Evolutionary conservation across 1,284 basidiomycete genomes (phyloP), one percentile per base, ranked within the genome.

Genomic region (Meripilus lineatus): DNA sequence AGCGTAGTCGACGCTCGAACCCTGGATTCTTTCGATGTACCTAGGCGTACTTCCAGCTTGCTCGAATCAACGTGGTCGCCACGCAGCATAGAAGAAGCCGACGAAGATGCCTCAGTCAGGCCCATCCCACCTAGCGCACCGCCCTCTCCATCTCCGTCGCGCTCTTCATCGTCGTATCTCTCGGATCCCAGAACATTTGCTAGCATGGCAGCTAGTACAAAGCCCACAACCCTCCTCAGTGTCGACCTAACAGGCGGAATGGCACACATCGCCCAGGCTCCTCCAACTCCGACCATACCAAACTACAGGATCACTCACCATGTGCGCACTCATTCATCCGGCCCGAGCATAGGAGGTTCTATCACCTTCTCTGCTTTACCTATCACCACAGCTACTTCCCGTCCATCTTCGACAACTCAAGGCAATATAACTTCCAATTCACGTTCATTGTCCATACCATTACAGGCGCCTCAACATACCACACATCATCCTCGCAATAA

Each of bases 401-500:
- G 71, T 33, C 69, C 74, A 3, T 63, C 70, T 8, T 72, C 72
- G 14, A 63, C 69, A 10, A 52, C 40, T 38, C 55, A 54, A n/a
- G 51, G 47, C 21, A 48, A 42, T 18, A 38, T 46, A 10, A 13
- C 38, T 5, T 26, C 43, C 17, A 30, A 20, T 20, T 43, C 23
- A 26, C 48, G 43, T 17, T 45, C 26, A 40, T 3, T 15, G 3
- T 36, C 37, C 37, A 50, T 48, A n/a, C 48, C 71, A 14, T 67
- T 84, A 23, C 89, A 91, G 59, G 89, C 89, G 5, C 95, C 95
- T 0, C 75, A 87, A 32, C 91, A 94, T 61, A 91, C 92, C 0
- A 70, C 81, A 5, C 92, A 93, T 49, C 93, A 98, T 65, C 95
- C 94, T 2, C 79, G 90, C 41, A 92, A 97, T 66, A 98, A 98